Evolutionary conservation across 768 basidiomycete species (phyloP).

Genomic region (Lactarius sp.): DNA sequence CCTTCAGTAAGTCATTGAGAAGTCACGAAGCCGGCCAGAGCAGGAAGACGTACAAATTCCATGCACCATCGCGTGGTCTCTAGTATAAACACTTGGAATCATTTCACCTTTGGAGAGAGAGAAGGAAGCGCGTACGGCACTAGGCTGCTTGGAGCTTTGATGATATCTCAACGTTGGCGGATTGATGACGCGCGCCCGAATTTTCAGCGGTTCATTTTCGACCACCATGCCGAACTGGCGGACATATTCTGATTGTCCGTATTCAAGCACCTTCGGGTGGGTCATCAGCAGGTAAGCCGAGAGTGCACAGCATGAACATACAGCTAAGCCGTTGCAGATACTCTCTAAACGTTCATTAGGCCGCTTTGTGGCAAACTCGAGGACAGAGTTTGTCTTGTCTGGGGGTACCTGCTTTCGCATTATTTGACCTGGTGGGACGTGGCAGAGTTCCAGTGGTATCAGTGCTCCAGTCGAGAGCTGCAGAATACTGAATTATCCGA

Average conservation of each 20-base stretch:
- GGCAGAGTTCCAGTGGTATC: conserved; percentile 64
- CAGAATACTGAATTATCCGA: background rate
- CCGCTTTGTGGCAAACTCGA: conserved; percentile 62
- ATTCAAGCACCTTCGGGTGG: conserved; percentile 44
- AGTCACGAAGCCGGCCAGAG: background rate
- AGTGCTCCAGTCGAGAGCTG: conserved; percentile 59
- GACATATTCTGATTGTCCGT: conserved; percentile 49
- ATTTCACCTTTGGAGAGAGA: background rate
- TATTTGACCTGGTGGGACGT: conserved; percentile 59
- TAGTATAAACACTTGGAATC: conserved; percentile 28
- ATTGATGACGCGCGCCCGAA: conserved; percentile 57
- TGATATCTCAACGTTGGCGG: conserved; percentile 69
- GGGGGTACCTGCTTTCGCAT: conserved; percentile 67
- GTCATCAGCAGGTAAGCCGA: background rate
- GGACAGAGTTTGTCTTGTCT: conserved; percentile 57
- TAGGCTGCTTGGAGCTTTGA: conserved; percentile 46
- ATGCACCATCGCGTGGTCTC: conserved; percentile 61
- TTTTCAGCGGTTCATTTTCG: conserved; percentile 45
- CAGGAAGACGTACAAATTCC: conserved; percentile 60
- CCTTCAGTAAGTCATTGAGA: conserved; percentile 36
- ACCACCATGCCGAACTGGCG: conserved; percentile 66
- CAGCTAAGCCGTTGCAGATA: conserved; percentile 51
- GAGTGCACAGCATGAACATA: conserved; percentile 26
- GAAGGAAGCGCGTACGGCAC: conserved; percentile 44
- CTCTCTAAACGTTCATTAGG: conserved; percentile 53